Conservation (phyloP, 257 asterid species). For the Gentiana macrophylla region DNA sequence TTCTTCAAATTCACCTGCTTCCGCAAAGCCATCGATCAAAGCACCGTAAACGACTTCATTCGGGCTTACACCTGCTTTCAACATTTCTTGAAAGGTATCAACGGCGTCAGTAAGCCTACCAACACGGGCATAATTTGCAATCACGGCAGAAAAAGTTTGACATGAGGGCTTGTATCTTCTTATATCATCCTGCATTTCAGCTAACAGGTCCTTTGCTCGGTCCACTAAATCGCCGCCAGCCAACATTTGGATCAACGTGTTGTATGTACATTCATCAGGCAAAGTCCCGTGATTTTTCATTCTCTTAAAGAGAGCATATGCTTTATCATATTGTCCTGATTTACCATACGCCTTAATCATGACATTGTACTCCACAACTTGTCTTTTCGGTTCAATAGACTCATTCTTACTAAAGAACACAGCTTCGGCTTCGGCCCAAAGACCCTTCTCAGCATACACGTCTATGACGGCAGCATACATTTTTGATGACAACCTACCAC, state of each 20-base stretch:
- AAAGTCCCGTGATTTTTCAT: constrained; percentile 88
- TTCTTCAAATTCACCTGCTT: constrained; percentile 67
- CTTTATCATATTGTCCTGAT: constrained; percentile 55
- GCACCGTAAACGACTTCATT: constrained; percentile 74
- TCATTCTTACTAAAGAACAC: constrained; percentile 43
- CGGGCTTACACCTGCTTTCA: constrained; percentile 43
- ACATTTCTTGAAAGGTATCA: constrained; percentile 55
- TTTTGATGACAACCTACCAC: constrained; percentile 45
- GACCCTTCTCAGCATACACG: constrained; percentile 73
- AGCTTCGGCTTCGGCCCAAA: constrained; percentile 77
- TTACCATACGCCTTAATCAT: constrained; percentile 93
- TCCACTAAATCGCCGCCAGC: constrained; percentile 58
- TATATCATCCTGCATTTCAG: constrained; percentile 62
- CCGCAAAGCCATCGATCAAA: constrained; percentile 65
- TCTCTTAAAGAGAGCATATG: constrained; percentile 55
- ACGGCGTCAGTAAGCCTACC: constrained; percentile 51
- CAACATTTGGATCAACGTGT: constrained; percentile 78
- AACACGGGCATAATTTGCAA: constrained; percentile 44
- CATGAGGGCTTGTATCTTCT: constrained; percentile 41
- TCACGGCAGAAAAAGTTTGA: constrained; percentile 56
- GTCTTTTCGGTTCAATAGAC: constrained; percentile 36
- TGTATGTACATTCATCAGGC: constrained; percentile 91
- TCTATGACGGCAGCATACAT: constrained; percentile 70
- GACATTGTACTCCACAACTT: constrained; percentile 72
- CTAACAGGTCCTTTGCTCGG: constrained; percentile 42